A percentile compares a stretch with the other conserved stretches of the same genome.
Conservation (phyloP, 228 moss, liverwort and hornwort genomes). For the Sphagnum fallax region DNA sequence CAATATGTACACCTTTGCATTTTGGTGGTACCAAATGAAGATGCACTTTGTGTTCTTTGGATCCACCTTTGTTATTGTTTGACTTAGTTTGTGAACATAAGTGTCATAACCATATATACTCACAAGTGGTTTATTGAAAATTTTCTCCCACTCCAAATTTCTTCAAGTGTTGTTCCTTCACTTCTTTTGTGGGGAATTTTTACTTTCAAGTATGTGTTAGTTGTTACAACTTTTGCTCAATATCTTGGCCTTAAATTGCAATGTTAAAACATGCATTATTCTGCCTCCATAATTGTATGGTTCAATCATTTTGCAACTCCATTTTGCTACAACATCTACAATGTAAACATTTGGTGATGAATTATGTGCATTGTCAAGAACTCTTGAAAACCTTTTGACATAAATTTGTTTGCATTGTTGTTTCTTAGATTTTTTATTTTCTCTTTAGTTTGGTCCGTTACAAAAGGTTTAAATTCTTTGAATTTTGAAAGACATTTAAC, state of each 20-base stretch:
- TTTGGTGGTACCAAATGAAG: background rate
- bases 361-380: background rate
- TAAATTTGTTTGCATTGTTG: background rate
- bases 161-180: background rate
- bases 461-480: background rate
- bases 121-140: background rate
- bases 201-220: background rate
- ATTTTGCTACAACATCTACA: slow-evolving; percentile 5
- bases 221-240: background rate
- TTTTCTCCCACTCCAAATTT: background rate
- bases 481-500: too few relatives aligned
- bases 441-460: background rate
- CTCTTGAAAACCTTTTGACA: background rate
- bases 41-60: background rate
- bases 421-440: background rate
- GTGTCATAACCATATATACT: background rate
- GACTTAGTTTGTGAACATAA: slow-evolving; percentile 2
- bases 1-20: background rate
- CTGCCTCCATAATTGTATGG: background rate
- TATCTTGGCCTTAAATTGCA: background rate
- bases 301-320: slow-evolving; percentile 6
- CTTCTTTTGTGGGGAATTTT: background rate
- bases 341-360: background rate
- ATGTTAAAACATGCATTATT: background rate
- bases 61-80: slow-evolving; percentile 5